Evolutionary conservation across 2,329 filamentous ascomycete genomes (phyloP).

Genomic region (Myriosclerotinia duriaeana): DNA sequence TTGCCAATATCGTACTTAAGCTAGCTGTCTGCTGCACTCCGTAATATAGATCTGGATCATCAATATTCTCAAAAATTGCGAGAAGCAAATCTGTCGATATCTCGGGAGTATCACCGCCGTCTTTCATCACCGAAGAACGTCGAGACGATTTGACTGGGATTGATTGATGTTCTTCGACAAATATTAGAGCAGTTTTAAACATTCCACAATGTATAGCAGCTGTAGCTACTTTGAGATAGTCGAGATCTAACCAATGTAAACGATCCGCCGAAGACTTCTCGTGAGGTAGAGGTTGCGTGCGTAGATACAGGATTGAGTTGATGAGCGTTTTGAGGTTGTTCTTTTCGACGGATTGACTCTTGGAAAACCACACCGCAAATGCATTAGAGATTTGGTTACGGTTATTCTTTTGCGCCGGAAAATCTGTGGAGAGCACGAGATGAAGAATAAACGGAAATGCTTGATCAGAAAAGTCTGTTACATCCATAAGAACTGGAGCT

Average conservation of each 20-base stretch:
- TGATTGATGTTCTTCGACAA: constrained; percentile 71
- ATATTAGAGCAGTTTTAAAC: constrained; percentile 81
- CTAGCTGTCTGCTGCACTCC: constrained; percentile 78
- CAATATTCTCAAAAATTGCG: constrained; percentile 84
- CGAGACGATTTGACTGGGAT: constrained; percentile 59
- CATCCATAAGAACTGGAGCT: constrained; percentile 61
- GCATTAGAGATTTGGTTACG: constrained; percentile 65
- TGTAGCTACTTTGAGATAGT: constrained; percentile 66
- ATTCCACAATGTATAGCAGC: constrained; percentile 78
- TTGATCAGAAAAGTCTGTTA: constrained; percentile 69
- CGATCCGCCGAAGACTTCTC: constrained; percentile 80
- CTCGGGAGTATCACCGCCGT: constrained; percentile 41
- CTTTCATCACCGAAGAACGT: constrained; percentile 60
- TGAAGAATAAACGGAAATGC: constrained; percentile 85
- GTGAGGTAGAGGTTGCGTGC: constrained; percentile 70
- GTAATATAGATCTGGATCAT: constrained; percentile 96
- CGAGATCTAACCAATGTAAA: constrained; percentile 80
- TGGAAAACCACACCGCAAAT: constrained; percentile 62
- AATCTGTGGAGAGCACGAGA: constrained; percentile 69
- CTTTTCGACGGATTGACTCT: constrained; percentile 47
- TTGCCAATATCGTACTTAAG: constrained; percentile 72
- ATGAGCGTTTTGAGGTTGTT: constrained; percentile 72
- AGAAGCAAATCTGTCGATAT: constrained; percentile 70
- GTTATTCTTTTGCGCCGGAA: constrained; percentile 58
- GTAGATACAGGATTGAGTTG: constrained; percentile 81